These are phyloP conservation scores for Neurospora tetraspora DNA, from an alignment of 495 filamentous ascomycete genomes.

Conservation along the genomic window DNA sequence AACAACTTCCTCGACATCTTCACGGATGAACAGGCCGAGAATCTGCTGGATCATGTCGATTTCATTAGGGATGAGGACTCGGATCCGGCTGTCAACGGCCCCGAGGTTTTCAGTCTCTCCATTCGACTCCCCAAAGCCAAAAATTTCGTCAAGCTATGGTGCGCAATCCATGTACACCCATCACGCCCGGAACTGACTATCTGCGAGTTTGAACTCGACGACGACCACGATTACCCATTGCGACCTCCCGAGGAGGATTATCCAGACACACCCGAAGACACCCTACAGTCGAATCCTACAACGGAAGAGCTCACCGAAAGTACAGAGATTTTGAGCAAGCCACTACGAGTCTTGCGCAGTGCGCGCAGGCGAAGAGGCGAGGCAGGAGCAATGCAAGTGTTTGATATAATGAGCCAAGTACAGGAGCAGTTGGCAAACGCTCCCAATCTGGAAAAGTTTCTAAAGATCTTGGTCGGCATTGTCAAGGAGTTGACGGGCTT, in stretches of 20 bases:
- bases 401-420: slow-evolving; percentile 83
- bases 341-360: slow-evolving; percentile 69
- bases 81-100: slow-evolving; percentile 63
- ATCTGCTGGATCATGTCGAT: slow-evolving; percentile 75
- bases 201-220: slow-evolving; percentile 87
- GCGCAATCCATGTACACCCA: slow-evolving; percentile 68
- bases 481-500: slow-evolving; percentile 87
- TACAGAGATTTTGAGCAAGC: slow-evolving; percentile 63
- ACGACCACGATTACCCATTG: slow-evolving; percentile 65
- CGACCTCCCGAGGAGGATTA: slow-evolving; percentile 45
- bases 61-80: slow-evolving; percentile 73
- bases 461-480: slow-evolving; percentile 67
- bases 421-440: slow-evolving; percentile 68
- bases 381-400: slow-evolving; percentile 85
- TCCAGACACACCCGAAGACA: slow-evolving; percentile 60
- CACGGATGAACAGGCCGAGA: slow-evolving; percentile 71
- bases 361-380: slow-evolving; percentile 70
- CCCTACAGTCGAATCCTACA: slow-evolving; percentile 57
- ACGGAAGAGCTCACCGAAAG: slow-evolving; percentile 63
- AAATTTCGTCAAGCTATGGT: slow-evolving; percentile 66
- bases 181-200: slow-evolving; percentile 61
- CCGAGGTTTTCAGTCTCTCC: slow-evolving; percentile 76
- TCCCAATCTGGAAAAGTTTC: slow-evolving; percentile 53
- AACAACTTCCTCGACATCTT: slow-evolving; percentile 72
- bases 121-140: slow-evolving; percentile 43